Conservation (phyloP, 1,284 basidiomycete species). For the Apiotrichum gamsii region DNA sequence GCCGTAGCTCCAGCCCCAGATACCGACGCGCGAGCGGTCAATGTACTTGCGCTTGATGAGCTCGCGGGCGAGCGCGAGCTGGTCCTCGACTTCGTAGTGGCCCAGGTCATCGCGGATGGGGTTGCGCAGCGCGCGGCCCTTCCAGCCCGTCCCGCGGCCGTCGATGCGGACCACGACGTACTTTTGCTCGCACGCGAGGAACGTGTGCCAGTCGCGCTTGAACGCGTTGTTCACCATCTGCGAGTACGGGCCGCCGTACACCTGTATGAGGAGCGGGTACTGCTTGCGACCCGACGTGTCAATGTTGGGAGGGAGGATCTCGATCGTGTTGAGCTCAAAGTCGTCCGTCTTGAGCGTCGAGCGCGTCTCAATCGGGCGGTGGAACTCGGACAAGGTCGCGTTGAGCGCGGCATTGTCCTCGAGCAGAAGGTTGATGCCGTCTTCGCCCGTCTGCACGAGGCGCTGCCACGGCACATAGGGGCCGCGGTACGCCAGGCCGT, state of each 20-base stretch:
- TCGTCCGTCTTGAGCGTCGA: constrained; percentile 71
- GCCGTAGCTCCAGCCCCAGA: constrained; percentile 95
- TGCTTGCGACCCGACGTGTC: constrained; percentile 85
- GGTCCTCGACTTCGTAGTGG: constrained; percentile 76
- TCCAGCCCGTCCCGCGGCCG: constrained; percentile 88
- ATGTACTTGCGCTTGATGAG: constrained; percentile 47
- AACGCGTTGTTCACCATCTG: constrained; percentile 68
- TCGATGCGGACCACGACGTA: constrained; percentile 85
- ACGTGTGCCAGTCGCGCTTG: constrained; percentile 75
- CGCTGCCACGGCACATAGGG: constrained; percentile 83
- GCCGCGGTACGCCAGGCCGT: constrained; percentile 71
- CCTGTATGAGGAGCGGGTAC: constrained; percentile 84
- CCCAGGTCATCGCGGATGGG: constrained; percentile 79
- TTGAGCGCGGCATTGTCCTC: constrained; percentile 70
- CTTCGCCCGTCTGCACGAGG: constrained; percentile 60
- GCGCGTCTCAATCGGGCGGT: constrained; percentile 63
- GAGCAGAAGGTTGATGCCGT: constrained; percentile 50
- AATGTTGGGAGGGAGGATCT: constrained; percentile 84
- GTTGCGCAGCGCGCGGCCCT: constrained; percentile 74
- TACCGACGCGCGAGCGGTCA: constrained; percentile 68
- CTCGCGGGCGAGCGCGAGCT: constrained; percentile 66
- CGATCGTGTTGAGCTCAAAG: constrained; percentile 77
- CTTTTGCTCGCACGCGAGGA: constrained; percentile 70
- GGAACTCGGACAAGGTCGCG: constrained; percentile 61
- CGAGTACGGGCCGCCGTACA: constrained; percentile 87